Evolutionary conservation across 106 monocot species (phyloP), one percentile per base, ranked within the genome.

Genomic region (Phalaenopsis aphrodite): DNA sequence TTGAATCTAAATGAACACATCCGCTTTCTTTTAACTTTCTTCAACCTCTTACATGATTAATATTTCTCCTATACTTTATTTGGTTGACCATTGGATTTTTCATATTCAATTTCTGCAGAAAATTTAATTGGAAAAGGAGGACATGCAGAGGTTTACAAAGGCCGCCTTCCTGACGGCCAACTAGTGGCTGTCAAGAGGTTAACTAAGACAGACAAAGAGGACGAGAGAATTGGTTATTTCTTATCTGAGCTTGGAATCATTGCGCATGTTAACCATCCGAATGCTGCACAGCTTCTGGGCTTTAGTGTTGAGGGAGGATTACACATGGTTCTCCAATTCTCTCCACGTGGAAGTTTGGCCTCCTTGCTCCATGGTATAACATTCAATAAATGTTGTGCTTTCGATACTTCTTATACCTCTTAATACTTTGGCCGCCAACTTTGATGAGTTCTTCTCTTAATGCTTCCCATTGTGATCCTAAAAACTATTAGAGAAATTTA

Each of bases 171-270:
- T 11, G 87, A 94, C 58, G 94, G 93, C 7, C 91, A 91, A 66
- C 78, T 99, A 19, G 91, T 99, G 14, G 98, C 98, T 8, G 93
- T 99, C 83, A 99, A 99, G 84, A 92, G 81, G 77, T 55, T 95
- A 83, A 95, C 82, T 73, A 99, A 88, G 79, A 87, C 78, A 16
- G 81, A 86, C 21, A 76, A 76, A 49, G 89, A 83, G 82, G 98
- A 95, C 65, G 85, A 89, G 76, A 88, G 91, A 49, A 79, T 86
- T 5, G 72, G 79, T 41, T 94, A 94, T 87, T 99, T 99, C 81
- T 65, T 95, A 55, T 88, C 94, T 0, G 98, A 99, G 79, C 94
- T 99, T 19, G 98, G 98, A 55, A 91, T 95, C 19, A 99, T 99
- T 52, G 94, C 91, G 1, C 98, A 98, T 80, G 94, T 98, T 43